Conservation (phyloP, 257 asterid species). For the Przewalskia tangutica region DNA sequence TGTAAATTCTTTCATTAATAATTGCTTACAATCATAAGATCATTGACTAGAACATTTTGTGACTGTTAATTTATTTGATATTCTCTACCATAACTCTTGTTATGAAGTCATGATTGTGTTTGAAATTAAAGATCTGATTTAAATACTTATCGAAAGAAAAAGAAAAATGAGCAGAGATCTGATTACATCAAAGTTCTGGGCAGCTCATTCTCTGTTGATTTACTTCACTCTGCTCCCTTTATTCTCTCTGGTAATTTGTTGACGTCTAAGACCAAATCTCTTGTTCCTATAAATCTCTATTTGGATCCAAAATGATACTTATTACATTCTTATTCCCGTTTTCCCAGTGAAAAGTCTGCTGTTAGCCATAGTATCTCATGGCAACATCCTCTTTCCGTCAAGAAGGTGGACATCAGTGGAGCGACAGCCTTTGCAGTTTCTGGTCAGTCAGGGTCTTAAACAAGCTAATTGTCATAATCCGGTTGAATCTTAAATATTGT, state of each 20-base stretch:
- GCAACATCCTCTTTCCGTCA: conserved; percentile 45
- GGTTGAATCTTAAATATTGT: not conserved
- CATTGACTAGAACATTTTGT: not conserved
- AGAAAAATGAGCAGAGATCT: not conserved
- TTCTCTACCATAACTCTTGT: not conserved
- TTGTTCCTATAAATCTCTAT: not conserved
- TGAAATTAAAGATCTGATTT: not conserved
- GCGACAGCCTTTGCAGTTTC: conserved; percentile 73
- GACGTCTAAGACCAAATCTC: not conserved
- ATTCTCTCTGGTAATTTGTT: not conserved
- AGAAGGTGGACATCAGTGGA: conserved; percentile 64
- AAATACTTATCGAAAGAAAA: not conserved
- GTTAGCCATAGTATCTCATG: conserved; percentile 78
- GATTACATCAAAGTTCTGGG: not conserved
- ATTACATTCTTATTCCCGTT: not conserved
- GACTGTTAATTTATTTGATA: not conserved
- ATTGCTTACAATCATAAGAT: not conserved
- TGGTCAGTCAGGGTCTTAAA: conserved; percentile 39
- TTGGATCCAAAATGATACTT: not conserved
- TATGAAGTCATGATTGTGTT: not conserved
- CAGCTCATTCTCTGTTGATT: not conserved
- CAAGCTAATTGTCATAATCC: not conserved
- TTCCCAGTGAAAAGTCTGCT: conserved; percentile 74
- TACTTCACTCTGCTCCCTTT: not conserved
- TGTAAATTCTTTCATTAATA: not conserved